Base-by-base conservation (phyloP, 2,329 filamentous ascomycete genomes). In the Ilyonectria sp. region DNA sequence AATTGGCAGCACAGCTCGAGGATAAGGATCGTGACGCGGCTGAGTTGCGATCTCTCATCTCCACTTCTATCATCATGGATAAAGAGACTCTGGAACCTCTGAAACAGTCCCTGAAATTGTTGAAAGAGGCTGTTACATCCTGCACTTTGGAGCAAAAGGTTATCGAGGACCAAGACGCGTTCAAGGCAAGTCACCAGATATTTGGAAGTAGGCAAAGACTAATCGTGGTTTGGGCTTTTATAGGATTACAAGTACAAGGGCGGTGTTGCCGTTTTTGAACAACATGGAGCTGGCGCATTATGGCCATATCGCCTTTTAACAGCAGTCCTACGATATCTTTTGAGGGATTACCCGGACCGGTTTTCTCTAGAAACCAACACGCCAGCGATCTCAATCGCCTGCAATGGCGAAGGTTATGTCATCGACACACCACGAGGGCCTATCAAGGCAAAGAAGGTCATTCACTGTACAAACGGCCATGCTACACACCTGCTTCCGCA, bases 401-500 rank as follows among this genome's bases (percentile, higher is more conserved):
- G n/a, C n/a, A 8, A 43, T 7, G 15, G n/a, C 8, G 17, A 43
- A 3, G 46, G n/a, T 2, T 69, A 85, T 70, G 68, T 76, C 2
- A 63, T 89, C 1, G 65, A 77, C 1, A 90, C 88, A 0, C 69
- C 72, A 0, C 79, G 85, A 15, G 87, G 86, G 1, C 67, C 46
- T 0, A 80, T 89, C 17, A 73, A 68, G 2, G 81, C 86, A 19
- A 77, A 77, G 2, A 83, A 88, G 59, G 77, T 90, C 5, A 81
- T 90, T 4, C 86, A 90, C 68, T 85, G 86, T 29, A 90, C 86
- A 1, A 89, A 90, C 68, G 86, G 80, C 2, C 85, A 85, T 69
- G 79, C 84, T 0, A 77, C 82, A 0, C 83, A 87, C 53, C 81
- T 89, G 4, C 74, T 89, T 3, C 85, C 87, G 0, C 81, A 78